These are phyloP conservation scores for Decorospora gaudefroyi DNA, from an alignment of 2,329 filamentous ascomycete species.

Conservation along the genomic window DNA sequence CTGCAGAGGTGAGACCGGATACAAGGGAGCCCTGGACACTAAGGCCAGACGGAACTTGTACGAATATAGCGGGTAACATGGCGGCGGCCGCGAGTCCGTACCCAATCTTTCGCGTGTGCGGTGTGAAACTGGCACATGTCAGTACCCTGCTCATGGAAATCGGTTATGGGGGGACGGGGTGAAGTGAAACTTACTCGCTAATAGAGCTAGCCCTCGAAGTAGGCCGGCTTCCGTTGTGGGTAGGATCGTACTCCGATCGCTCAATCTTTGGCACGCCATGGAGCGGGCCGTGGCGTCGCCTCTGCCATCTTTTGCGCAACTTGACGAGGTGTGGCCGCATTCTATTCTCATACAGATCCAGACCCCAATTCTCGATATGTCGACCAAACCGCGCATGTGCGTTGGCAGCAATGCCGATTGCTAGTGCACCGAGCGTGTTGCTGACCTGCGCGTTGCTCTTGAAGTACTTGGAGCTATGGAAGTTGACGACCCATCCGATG, in stretches of 20 bases:
- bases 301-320: slow-evolving; percentile 34
- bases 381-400: slow-evolving; percentile 72
- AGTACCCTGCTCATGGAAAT: too few relatives aligned
- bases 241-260: slow-evolving; percentile 26
- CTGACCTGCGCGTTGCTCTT: slow-evolving; percentile 72
- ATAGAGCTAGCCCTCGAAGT: slow-evolving; percentile 31
- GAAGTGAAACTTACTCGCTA: slow-evolving; percentile 17
- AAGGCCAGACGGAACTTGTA: slow-evolving; percentile 64
- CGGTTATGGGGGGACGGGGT: too few relatives aligned
- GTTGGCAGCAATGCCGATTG: slow-evolving; percentile 77
- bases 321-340: slow-evolving; percentile 50
- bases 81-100: slow-evolving; percentile 83
- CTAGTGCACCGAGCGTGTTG: slow-evolving; percentile 76
- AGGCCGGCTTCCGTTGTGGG: slow-evolving; percentile 23
- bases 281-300: slow-evolving; percentile 25
- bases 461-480: slow-evolving; percentile 70
- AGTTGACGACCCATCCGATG: slow-evolving; percentile 75
- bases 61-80: slow-evolving; percentile 85
- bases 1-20: slow-evolving; percentile 60
- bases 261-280: slow-evolving; percentile 22
- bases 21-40: slow-evolving; percentile 63
- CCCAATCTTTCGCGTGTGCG: slow-evolving; percentile 52
- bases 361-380: slow-evolving; percentile 60
- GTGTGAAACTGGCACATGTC: too few relatives aligned
- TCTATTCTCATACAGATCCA: slow-evolving; percentile 59